phyloP scores from a whole-genome alignment of 192 early-diverging fungal genomes.

The Coemansia sp. region DNA sequence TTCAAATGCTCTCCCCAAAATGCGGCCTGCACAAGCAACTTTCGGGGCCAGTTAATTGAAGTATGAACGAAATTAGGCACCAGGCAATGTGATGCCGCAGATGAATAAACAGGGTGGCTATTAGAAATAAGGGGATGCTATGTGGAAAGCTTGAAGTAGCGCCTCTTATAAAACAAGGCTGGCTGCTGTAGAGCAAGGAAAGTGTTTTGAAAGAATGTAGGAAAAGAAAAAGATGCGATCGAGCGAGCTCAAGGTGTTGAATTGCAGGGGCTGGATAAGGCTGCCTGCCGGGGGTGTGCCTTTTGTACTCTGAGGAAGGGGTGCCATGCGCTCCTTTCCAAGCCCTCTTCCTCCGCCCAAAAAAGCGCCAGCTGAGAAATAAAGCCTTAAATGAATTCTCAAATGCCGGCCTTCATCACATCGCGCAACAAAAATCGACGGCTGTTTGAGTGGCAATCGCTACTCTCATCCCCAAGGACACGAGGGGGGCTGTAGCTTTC shows the following conservation, averaged over 20 bases:
- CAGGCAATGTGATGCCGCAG: neutral
- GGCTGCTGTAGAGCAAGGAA: neutral
- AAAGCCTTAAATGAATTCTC: slow-evolving; percentile 32
- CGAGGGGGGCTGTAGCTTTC: neutral
- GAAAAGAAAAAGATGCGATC: neutral
- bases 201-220: neutral
- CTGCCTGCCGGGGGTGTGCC: slow-evolving; percentile 2
- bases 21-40: neutral
- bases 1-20: neutral
- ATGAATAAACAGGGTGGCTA: neutral
- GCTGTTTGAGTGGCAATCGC: slow-evolving; percentile 4
- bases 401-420: slow-evolving; percentile 14
- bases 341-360: neutral
- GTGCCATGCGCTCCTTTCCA: neutral
- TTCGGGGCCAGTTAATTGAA: neutral
- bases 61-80: slow-evolving; percentile 1
- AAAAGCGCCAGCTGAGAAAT: neutral
- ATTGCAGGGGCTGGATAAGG: slow-evolving; percentile 1
- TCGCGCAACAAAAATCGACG: neutral
- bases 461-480: neutral
- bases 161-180: neutral
- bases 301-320: slow-evolving; percentile 4
- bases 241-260: neutral
- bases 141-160: neutral
- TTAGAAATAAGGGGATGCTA: neutral